Conservation (phyloP, 352 stramenopile genomes). For the Globisporangium yorkense region DNA sequence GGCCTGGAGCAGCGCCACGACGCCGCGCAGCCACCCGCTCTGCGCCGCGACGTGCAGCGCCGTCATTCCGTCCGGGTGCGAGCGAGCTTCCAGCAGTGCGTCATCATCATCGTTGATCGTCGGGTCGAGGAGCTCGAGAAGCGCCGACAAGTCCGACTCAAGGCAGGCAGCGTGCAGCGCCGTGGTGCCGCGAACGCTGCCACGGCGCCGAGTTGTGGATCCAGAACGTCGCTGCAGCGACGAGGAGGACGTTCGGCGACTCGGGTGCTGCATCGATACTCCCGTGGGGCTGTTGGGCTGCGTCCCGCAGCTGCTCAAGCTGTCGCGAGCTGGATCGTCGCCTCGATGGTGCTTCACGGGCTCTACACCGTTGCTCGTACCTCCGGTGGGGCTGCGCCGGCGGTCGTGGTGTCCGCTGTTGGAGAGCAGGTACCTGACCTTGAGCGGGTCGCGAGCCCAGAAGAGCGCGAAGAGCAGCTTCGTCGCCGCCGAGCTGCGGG, state of each 20-base stretch:
- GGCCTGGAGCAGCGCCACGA: slow-evolving; percentile 19
- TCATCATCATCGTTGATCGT: neutral
- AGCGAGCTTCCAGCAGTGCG: neutral
- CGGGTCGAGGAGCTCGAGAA: slow-evolving; percentile 1
- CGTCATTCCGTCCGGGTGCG: slow-evolving; percentile 17
- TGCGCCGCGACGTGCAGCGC: slow-evolving; percentile 23
- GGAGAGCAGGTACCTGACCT: slow-evolving; percentile 28
- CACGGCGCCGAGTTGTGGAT: neutral
- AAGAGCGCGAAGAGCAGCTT: slow-evolving; percentile 19
- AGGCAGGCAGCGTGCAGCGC: slow-evolving; percentile 8
- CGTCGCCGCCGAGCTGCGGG: slow-evolving; percentile 11
- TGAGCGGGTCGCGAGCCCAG: slow-evolving; percentile 14
- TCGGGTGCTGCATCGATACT: neutral
- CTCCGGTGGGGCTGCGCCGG: neutral
- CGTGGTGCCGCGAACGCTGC: neutral
- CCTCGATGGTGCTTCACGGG: neutral
- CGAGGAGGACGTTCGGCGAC: neutral
- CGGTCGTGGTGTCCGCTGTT: slow-evolving; percentile 1
- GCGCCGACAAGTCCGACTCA: slow-evolving; percentile 3
- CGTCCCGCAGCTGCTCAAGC: slow-evolving; percentile 7
- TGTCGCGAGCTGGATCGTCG: neutral
- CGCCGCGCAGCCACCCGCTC: slow-evolving; percentile 19
- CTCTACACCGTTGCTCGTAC: neutral
- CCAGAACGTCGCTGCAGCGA: neutral
- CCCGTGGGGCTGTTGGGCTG: slow-evolving; percentile 6